These are phyloP conservation scores for Trichoderma parareesei DNA, from an alignment of 495 filamentous ascomycete species.

Conservation along the genomic window DNA sequence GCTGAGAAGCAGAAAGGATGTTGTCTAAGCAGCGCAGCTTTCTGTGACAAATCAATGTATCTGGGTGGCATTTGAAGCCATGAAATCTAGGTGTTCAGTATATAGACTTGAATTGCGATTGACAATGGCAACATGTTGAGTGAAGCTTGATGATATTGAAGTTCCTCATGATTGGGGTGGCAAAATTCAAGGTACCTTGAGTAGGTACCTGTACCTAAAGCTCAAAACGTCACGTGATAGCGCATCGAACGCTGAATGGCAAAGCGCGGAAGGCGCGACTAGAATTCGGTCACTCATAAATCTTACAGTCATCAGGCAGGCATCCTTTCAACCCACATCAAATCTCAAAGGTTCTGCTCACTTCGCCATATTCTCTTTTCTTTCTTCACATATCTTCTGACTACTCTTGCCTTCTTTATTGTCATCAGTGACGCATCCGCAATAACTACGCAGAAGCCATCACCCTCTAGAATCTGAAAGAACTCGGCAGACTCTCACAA, in stretches of 20 bases:
- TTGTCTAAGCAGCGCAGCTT: not conserved
- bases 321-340: not conserved
- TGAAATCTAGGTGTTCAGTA: too few relatives aligned
- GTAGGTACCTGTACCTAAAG: too few relatives aligned
- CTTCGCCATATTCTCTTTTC: too few relatives aligned
- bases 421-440: not conserved
- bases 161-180: too few relatives aligned
- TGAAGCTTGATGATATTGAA: too few relatives aligned
- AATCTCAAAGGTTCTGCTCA: too few relatives aligned
- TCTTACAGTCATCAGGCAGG: not conserved
- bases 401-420: not conserved
- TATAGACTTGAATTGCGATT: too few relatives aligned
- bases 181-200: too few relatives aligned
- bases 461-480: not conserved
- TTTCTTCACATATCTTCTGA: too few relatives aligned
- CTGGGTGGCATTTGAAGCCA: too few relatives aligned
- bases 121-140: too few relatives aligned
- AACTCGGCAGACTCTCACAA: slow-evolving; percentile 2
- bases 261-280: slow-evolving; percentile 1
- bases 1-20: not conserved
- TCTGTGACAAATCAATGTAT: too few relatives aligned
- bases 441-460: not conserved
- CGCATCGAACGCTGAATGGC: not conserved
- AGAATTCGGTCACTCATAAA: not conserved
- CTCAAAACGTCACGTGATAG: not conserved